A percentile compares a stretch with the other conserved stretches of the same genome.
These are phyloP conservation scores for Ophiostoma fasciatum DNA, from an alignment of 2,329 filamentous ascomycete species.

Conservation along the genomic window DNA sequence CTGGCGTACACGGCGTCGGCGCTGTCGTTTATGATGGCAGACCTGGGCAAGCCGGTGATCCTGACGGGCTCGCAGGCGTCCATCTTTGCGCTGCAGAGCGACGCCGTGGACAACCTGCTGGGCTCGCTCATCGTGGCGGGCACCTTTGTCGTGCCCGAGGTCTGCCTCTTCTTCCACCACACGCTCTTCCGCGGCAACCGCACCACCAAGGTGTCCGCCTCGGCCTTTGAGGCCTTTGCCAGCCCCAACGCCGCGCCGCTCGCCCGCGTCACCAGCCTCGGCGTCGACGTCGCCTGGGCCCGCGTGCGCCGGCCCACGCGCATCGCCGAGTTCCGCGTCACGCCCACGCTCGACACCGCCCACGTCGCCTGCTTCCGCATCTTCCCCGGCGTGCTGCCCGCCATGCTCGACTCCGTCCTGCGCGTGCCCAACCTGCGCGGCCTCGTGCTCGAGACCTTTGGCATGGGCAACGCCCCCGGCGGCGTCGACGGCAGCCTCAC, in stretches of 20 bases:
- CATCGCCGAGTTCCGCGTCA: slow-evolving; percentile 60
- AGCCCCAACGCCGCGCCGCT: slow-evolving; percentile 77
- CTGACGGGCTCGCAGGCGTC: slow-evolving; percentile 72
- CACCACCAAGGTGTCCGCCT: slow-evolving; percentile 75
- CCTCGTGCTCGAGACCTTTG: slow-evolving; percentile 80
- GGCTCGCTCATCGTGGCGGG: slow-evolving; percentile 80
- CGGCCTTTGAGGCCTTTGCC: slow-evolving; percentile 74
- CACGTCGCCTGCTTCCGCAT: slow-evolving; percentile 81
- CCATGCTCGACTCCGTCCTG: slow-evolving; percentile 80
- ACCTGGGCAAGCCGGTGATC: slow-evolving; percentile 81
- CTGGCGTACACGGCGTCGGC: slow-evolving; percentile 81
- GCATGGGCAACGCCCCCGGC: slow-evolving; percentile 79
- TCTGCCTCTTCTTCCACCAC: slow-evolving; percentile 88
- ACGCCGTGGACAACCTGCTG: slow-evolving; percentile 81
- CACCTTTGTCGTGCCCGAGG: slow-evolving; percentile 85
- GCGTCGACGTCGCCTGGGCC: slow-evolving; percentile 69
- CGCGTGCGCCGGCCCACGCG: slow-evolving; percentile 59
- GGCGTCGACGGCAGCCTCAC: slow-evolving; percentile 68
- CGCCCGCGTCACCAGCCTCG: slow-evolving; percentile 65
- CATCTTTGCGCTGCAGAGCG: slow-evolving; percentile 81
- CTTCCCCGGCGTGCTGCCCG: slow-evolving; percentile 85
- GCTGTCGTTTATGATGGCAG: slow-evolving; percentile 83
- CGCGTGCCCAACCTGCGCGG: slow-evolving; percentile 62
- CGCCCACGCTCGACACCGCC: slow-evolving; percentile 65
- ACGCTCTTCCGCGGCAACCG: slow-evolving; percentile 80